These are phyloP conservation scores for Podaxis mareebaensis DNA, from an alignment of 768 basidiomycete species.

Conservation along the genomic window DNA sequence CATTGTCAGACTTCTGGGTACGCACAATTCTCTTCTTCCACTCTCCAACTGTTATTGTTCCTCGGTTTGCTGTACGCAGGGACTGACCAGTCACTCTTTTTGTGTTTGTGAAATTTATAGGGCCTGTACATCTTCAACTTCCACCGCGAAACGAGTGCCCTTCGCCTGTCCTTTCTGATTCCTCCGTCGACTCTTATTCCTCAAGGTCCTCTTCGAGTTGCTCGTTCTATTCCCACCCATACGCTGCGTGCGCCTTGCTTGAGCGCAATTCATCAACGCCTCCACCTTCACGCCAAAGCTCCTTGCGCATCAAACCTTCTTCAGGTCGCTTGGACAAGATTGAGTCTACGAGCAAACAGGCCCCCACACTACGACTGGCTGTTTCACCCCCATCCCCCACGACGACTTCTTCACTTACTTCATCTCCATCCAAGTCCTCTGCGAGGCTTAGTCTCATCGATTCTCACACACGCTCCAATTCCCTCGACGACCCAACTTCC, in stretches of 20 bases:
- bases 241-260: slow-evolving; percentile 12
- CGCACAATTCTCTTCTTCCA: slow-evolving; percentile 11
- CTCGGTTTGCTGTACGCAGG: background rate
- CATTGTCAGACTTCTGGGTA: slow-evolving; percentile 21
- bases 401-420: slow-evolving; percentile 17
- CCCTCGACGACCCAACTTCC: slow-evolving; percentile 1
- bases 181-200: slow-evolving; percentile 27
- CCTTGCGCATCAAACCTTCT: background rate
- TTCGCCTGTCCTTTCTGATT: slow-evolving; percentile 21
- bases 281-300: slow-evolving; percentile 4
- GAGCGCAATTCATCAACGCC: slow-evolving; percentile 3
- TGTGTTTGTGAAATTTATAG: slow-evolving; percentile 15
- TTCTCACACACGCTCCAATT: slow-evolving; percentile 10
- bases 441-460: background rate
- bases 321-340: background rate
- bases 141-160: slow-evolving; percentile 16
- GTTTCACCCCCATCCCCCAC: slow-evolving; percentile 25
- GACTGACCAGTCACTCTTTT: slow-evolving; percentile 5
- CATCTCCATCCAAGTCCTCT: slow-evolving; percentile 10
- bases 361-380: slow-evolving; percentile 24
- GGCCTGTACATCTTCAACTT: slow-evolving; percentile 24
- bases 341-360: slow-evolving; percentile 12
- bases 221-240: slow-evolving; percentile 14
- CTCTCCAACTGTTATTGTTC: background rate
- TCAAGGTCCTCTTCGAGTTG: slow-evolving; percentile 25